Evolutionary conservation across 257 asterid species (phyloP), one percentile per base, ranked within the genome.

Genomic region (Capsicum baccatum): DNA sequence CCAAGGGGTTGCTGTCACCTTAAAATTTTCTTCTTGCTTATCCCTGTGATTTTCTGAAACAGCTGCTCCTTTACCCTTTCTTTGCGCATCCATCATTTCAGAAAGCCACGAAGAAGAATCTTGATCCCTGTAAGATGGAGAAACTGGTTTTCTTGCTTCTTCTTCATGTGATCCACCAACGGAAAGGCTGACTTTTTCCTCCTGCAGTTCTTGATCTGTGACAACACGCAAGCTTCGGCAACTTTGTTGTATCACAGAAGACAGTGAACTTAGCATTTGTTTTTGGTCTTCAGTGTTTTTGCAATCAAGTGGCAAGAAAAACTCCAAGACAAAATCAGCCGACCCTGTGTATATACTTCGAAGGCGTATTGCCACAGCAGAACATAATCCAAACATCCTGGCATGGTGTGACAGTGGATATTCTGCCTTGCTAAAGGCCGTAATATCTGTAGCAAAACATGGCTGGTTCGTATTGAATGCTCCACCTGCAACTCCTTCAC

Each of bases 401-500:
- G 98, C 95, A 15, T 94, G 92, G 84, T 94, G 98, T 17, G 98
- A 88, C 11, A 94, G 91, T 67, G 98, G 97, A 78, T 94, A 94
- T 35, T 94, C 98, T 47, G 94, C 90, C 88, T 89, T 93, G 91
- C 94, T 89, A 52, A 88, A 92, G 74, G 90, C 88, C 0, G 95
- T 94, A 54, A 94, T 83, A 83, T 94, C 95, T 63, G 89, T 88
- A 0, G 97, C 85, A 58, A 93, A 94, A 82, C 98, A 93, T 16
- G 97, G 94, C 74, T 92, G 94, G 58, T 94, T 93, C 44, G 96
- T 92, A 37, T 84, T 86, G 87, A 94, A 94, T 42, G 98, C 94
- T 88, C 90, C 90, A 37, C 98, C 98, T 13, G 91, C 91, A 86
- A 94, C 84, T 39, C 98, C 98, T 89, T 94, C 97, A 21, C 96